A percentile compares a stretch with the other conserved stretches of the same genome.
Evolutionary conservation across 768 basidiomycete species (phyloP).

Genomic region (Podaxis sp.): DNA sequence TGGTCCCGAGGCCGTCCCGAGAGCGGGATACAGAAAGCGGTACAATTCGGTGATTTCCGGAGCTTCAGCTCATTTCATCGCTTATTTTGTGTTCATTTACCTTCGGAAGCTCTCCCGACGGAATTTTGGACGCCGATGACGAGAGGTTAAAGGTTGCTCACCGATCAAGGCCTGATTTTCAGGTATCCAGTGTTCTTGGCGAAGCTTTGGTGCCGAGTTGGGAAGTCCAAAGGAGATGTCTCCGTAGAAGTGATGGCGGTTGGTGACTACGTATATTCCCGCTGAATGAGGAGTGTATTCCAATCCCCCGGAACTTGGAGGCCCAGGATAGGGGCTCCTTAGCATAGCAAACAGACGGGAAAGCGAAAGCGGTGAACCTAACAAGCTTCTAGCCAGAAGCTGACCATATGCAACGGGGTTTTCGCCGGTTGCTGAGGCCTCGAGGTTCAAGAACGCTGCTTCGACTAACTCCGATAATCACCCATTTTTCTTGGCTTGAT

Average conservation of each 20-base stretch:
- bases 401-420: no score
- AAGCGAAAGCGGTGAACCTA: no score
- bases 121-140: conserved; percentile 6
- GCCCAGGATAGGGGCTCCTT: no score
- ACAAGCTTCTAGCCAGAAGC: no score
- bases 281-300: neutral
- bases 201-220: neutral
- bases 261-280: neutral
- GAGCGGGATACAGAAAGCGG: neutral
- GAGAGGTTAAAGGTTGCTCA: neutral
- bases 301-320: no score
- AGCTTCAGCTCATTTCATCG: neutral
- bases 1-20: neutral
- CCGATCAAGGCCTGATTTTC: conserved; percentile 4
- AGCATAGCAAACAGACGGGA: no score
- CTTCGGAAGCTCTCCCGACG: conserved; percentile 8
- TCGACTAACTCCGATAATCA: neutral
- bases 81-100: neutral
- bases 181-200: neutral
- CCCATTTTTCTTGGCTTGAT: neutral
- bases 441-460: no score
- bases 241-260: neutral
- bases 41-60: neutral
- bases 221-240: neutral
- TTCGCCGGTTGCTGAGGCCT: no score